phyloP scores from a whole-genome alignment of 768 basidiomycete genomes.

The Leucocoprinus sp. region DNA sequence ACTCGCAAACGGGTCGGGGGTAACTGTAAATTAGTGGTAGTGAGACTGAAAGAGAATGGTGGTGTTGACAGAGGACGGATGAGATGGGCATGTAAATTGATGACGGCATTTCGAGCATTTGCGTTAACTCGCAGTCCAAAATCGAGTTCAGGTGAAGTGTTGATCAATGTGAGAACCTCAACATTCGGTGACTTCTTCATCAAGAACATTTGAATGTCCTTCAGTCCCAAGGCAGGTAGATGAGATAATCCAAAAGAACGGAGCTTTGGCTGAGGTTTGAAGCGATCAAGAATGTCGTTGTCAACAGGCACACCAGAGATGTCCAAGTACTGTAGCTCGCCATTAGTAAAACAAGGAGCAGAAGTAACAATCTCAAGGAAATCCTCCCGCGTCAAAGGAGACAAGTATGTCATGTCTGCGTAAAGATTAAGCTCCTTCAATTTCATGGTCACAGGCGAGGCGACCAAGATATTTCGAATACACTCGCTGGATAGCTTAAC shows the following conservation, averaged over 20 bases:
- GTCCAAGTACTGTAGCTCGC: slow-evolving; percentile 80
- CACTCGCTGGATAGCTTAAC: slow-evolving; percentile 74
- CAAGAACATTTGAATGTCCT: slow-evolving; percentile 61
- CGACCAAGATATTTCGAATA: slow-evolving; percentile 63
- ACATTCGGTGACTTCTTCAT: slow-evolving; percentile 59
- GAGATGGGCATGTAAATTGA: slow-evolving; percentile 68
- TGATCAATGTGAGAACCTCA: slow-evolving; percentile 78
- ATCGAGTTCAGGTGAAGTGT: slow-evolving; percentile 70
- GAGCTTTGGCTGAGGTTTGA: slow-evolving; percentile 60
- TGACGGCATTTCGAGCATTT: slow-evolving; percentile 55
- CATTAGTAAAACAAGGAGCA: slow-evolving; percentile 75
- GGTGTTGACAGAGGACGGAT: slow-evolving; percentile 75
- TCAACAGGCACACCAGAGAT: slow-evolving; percentile 78
- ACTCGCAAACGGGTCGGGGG: slow-evolving; percentile 72
- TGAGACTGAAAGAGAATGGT: slow-evolving; percentile 61
- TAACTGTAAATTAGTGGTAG: slow-evolving; percentile 22
- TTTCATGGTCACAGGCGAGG: slow-evolving; percentile 52
- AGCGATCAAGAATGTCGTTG: slow-evolving; percentile 40
- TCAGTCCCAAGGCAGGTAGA: slow-evolving; percentile 63
- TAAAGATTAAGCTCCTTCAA: slow-evolving; percentile 81
- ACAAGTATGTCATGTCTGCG: slow-evolving; percentile 78
- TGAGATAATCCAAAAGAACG: slow-evolving; percentile 88
- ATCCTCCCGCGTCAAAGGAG: slow-evolving; percentile 59
- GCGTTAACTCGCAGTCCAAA: slow-evolving; percentile 38
- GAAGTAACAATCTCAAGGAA: slow-evolving; percentile 55